Base-by-base conservation (phyloP, 352 stramenopile genomes). In the Phytophthora aleatoria region DNA sequence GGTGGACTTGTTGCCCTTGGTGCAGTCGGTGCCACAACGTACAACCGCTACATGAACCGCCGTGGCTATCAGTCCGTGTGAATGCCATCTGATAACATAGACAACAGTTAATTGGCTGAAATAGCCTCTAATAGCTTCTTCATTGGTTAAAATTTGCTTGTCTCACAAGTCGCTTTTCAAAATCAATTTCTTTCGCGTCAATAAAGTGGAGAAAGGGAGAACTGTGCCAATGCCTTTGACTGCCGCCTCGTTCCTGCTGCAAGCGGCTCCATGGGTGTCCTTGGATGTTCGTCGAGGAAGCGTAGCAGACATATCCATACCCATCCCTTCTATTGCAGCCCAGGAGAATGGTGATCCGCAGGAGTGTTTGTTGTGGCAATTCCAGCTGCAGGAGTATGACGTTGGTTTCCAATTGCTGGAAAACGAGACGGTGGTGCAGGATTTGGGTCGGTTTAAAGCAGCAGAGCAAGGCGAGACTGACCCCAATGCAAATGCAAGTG, bases 301-400 rank as follows among this genome's bases (percentile, higher is more conserved):
- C 38, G 28, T 74, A 28, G 69, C 72, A 1, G 77, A 92, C 13
- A 69, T 88, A 31, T 73, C 69, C 1, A 69, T 90, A 36, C 41
- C 65, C 15, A 66, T 84, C 16, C 8, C 48, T 3, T 41, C 64
- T 13, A 43, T 66, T 13, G 48, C 50, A 16, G 57, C 64, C 13
- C 53, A 58, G 15, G 26, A 24, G 2, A 15, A 33, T 2, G 57
- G 70, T 11, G 63, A 71, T 28, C 35, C 53, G 39, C 61, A 63
- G 15, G 67, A 87, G 39, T 80, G 67, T 49, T 58, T 87, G 55
- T 69, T 85, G 20, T 91, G 81, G 83, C 81, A 91, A 48, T 90
- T 91, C 49, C 57, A 60, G 50, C 63, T 91, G 2, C 69, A 87
- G 13, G 77, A 88, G 53, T 82, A 69, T 50, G 83, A 91, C 45